Base-by-base conservation (phyloP, 1,284 basidiomycete genomes). In the Marasmius oreades region DNA sequence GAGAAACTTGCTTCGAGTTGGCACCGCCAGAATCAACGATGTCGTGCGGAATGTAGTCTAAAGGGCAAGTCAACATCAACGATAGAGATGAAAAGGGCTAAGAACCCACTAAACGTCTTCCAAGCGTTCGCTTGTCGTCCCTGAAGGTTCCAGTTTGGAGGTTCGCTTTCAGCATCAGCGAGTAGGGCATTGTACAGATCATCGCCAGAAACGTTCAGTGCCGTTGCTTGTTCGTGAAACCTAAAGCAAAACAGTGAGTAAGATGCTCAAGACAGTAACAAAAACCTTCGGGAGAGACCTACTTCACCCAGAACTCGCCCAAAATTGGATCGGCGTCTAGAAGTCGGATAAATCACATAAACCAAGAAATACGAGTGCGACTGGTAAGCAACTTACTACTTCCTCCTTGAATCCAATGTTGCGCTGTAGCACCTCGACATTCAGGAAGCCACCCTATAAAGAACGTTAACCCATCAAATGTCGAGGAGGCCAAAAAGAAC, bases 221-320 rank as follows among this genome's bases (percentile, higher is more conserved):
- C 64, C 0, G 69, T 64, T 1, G 79, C 76, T 43, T 82, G 73
- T 5, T 80, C 69, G 44, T 75, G 68, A 67, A 77, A 84, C 60
- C 81, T 84, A 10, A 31, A 31, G 28, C 28, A 28, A 23, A 18
- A 16, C 22, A 14, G 44, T 28, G 6, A 11, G 52, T 22, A 14
- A 14, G 43, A 11, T 6, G 14, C 6, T n/a, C 16, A 14, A 16
- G 18, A 14, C 11, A 8, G 3, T 24, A 39, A 4, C 1, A 46
- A 28, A 22, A 14, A 33, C 16, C 5, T 59, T 10, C n/a, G 28
- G n/a, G n/a, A 18, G 22, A 42, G 36, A 39, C 74, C n/a, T 65
- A 84, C 82, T 86, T 87, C 50, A 86, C 82, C 59, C 81, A 81
- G 69, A 85, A 86, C 66, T 87, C 84, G 18, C 75, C 81, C 1